Percentiles rank a stretch among this genome's conserved stretches.
These are phyloP conservation scores for Emmonsiellopsis sp. DNA, from an alignment of 2,329 filamentous ascomycete genomes.

Conservation along the genomic window DNA sequence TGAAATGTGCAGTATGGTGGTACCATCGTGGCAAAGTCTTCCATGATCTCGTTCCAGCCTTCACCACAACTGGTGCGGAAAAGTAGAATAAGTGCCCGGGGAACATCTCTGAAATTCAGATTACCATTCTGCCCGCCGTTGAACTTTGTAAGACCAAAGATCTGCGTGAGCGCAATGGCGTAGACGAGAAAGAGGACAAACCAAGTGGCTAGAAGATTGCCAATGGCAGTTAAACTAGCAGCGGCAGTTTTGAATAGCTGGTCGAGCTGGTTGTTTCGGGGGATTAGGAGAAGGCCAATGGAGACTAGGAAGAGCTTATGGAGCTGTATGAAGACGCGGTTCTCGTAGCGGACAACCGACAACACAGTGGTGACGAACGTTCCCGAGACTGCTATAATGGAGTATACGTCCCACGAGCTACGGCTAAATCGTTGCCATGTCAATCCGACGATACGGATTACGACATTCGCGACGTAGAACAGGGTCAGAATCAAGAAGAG, in stretches of 20 bases:
- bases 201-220: conserved; percentile 91
- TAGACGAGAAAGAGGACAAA: conserved; percentile 94
- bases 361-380: conserved; percentile 76
- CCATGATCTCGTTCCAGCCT: conserved; percentile 95
- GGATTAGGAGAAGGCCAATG: conserved; percentile 81
- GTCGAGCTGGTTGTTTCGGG: conserved; percentile 91
- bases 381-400: conserved; percentile 67
- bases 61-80: conserved; percentile 92
- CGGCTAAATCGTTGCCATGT: conserved; percentile 85
- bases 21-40: conserved; percentile 75
- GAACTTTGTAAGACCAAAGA: conserved; percentile 90
- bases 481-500: conserved; percentile 75
- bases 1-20: conserved; percentile 71
- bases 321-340: conserved; percentile 60
- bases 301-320: conserved; percentile 93
- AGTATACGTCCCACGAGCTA: conserved; percentile 94
- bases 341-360: conserved; percentile 50
- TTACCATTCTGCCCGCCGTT: conserved; percentile 62
- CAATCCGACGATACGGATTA: conserved; percentile 75
- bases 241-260: conserved; percentile 98
- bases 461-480: conserved; percentile 72
- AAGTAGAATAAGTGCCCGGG: conserved; percentile 83
- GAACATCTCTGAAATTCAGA: conserved; percentile 86
- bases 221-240: conserved; percentile 80
- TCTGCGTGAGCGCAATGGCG: conserved; percentile 90